Conservation (phyloP, 2,329 filamentous ascomycete genomes). For the Mycosphaerelloides madeirae region DNA sequence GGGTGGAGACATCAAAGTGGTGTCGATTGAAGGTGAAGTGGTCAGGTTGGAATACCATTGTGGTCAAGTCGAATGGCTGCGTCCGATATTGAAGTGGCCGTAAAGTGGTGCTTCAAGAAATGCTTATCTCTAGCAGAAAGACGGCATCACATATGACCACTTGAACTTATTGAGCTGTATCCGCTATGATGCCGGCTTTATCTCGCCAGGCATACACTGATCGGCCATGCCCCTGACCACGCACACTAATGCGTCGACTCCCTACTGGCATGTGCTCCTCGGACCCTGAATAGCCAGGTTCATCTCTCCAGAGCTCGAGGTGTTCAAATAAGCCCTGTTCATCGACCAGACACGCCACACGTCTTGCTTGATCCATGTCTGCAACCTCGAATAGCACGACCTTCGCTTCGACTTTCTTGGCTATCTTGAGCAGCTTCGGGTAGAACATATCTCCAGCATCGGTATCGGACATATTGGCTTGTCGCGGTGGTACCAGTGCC, state of each 20-base stretch:
- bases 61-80: too few relatives aligned
- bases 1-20: too few relatives aligned
- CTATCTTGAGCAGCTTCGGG: conserved; percentile 56
- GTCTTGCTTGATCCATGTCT: conserved; percentile 60
- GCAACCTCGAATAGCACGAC: conserved; percentile 67
- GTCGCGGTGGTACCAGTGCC: conserved; percentile 64
- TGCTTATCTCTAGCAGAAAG: too few relatives aligned
- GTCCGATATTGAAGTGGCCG: too few relatives aligned
- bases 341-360: conserved; percentile 55
- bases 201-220: conserved; percentile 39
- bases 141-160: too few relatives aligned
- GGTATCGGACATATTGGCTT: conserved; percentile 18
- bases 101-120: too few relatives aligned
- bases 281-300: conserved; percentile 36
- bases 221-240: conserved; percentile 40
- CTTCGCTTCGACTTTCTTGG: conserved; percentile 46
- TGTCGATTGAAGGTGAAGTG: too few relatives aligned
- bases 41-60: too few relatives aligned
- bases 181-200: conserved; percentile 1
- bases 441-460: conserved; percentile 60
- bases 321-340: conserved; percentile 30
- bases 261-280: conserved; percentile 23
- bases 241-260: conserved; percentile 24
- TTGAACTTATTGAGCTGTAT: too few relatives aligned
- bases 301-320: conserved; percentile 70